Evolutionary conservation across 495 filamentous ascomycete genomes (phyloP).

Genomic region (Amorphotheca resinae): DNA sequence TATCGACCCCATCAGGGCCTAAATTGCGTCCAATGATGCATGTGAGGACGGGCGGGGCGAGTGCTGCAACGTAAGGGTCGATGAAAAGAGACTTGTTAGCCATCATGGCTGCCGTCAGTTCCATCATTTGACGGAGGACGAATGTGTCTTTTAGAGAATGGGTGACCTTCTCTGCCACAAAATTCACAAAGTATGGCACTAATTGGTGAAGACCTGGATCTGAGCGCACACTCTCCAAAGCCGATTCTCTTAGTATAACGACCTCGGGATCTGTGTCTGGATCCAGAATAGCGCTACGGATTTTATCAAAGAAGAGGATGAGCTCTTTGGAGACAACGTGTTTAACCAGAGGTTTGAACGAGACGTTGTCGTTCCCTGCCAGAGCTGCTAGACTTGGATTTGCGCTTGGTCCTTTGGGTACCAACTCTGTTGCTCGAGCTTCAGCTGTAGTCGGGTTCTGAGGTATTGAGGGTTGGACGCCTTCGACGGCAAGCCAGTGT

Average conservation of each 20-base stretch:
- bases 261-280: constrained; percentile 64
- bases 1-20: constrained; percentile 35
- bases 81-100: constrained; percentile 73
- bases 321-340: constrained; percentile 91
- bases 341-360: constrained; percentile 82
- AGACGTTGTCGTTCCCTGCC: constrained; percentile 67
- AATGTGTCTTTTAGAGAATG: constrained; percentile 80
- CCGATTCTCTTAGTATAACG: constrained; percentile 61
- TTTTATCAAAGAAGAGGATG: constrained; percentile 92
- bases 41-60: constrained; percentile 82
- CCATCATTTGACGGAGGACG: constrained; percentile 79
- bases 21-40: constrained; percentile 82
- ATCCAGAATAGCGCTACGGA: constrained; percentile 74
- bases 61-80: constrained; percentile 77
- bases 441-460: constrained; percentile 87
- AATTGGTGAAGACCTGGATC: constrained; percentile 92
- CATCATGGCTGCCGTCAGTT: constrained; percentile 69
- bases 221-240: constrained; percentile 62
- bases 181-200: constrained; percentile 89
- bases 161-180: constrained; percentile 87
- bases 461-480: constrained; percentile 87
- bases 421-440: constrained; percentile 62
- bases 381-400: constrained; percentile 72
- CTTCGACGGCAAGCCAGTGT: constrained; percentile 93
- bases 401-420: constrained; percentile 78